A percentile compares a stretch with the other conserved stretches of the same genome.
Evolutionary conservation across 768 basidiomycete genomes (phyloP).

Genomic region (Pulveroboletus sp.): DNA sequence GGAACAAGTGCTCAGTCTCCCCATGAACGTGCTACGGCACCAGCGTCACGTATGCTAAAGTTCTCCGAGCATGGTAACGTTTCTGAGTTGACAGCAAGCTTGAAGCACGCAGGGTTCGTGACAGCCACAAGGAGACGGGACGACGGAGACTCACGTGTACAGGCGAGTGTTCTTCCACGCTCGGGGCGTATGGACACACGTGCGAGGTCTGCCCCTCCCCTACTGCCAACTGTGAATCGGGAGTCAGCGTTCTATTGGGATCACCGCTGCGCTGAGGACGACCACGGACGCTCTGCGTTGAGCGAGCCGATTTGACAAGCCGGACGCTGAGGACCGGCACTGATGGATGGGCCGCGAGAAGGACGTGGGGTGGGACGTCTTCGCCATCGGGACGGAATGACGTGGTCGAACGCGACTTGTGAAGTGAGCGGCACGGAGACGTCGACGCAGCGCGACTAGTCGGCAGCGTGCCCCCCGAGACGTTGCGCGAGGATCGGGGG

Average conservation of each 20-base stretch:
- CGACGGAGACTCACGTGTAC: constrained; percentile 13
- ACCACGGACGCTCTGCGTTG: constrained; percentile 18
- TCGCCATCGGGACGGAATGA: constrained; percentile 21
- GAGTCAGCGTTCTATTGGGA: not conserved
- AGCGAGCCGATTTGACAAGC: constrained; percentile 16
- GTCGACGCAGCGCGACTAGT: constrained; percentile 19
- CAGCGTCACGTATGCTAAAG: constrained; percentile 29
- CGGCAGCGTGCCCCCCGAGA: constrained; percentile 29
- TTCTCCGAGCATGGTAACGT: constrained; percentile 19
- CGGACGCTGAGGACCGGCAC: constrained; percentile 22
- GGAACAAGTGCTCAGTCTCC: constrained; percentile 23
- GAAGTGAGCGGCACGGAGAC: constrained; percentile 18
- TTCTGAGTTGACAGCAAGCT: constrained; percentile 12
- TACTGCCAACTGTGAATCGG: not conserved
- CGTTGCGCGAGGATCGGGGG: constrained; percentile 29
- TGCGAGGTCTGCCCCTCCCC: constrained; percentile 1
- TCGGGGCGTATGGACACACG: too few relatives aligned
- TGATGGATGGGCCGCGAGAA: not conserved
- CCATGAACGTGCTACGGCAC: constrained; percentile 33
- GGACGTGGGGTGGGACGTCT: constrained; percentile 10
- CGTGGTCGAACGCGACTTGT: constrained; percentile 18
- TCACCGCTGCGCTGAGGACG: constrained; percentile 17
- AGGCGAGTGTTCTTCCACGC: constrained; percentile 3
- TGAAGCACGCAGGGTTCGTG: constrained; percentile 6
- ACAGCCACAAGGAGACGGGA: not conserved